phyloP scores from a whole-genome alignment of 1,284 basidiomycete genomes.

The Puccinia brachypodii region DNA sequence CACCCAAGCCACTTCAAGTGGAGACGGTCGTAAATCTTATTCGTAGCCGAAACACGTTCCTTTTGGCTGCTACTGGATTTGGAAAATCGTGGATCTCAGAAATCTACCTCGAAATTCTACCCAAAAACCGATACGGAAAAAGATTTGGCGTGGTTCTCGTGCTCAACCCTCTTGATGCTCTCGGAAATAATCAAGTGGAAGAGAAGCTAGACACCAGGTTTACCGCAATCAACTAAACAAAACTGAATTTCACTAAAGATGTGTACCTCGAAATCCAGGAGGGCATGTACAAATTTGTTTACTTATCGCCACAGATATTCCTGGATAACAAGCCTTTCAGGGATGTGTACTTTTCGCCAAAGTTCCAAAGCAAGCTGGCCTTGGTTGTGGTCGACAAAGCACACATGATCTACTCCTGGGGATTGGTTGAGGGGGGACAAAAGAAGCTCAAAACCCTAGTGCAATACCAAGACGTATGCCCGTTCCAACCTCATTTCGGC shows the following conservation, averaged over 20 bases:
- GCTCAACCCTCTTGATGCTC: slow-evolving; percentile 3
- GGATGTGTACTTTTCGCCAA: neutral
- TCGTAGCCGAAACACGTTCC: neutral
- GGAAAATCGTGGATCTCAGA: slow-evolving; percentile 6
- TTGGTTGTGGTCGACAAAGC: slow-evolving; percentile 13
- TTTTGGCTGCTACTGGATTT: neutral
- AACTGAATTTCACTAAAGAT: neutral
- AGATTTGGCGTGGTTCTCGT: neutral
- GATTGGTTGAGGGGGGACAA: slow-evolving; percentile 12
- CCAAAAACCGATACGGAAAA: neutral
- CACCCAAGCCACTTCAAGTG: neutral
- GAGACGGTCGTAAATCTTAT: neutral
- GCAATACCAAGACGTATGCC: neutral
- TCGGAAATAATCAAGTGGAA: slow-evolving; percentile 1
- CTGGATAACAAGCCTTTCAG: slow-evolving; percentile 1
- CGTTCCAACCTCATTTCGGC: slow-evolving; percentile 1
- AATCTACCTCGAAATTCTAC: neutral
- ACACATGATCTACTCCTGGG: slow-evolving; percentile 13
- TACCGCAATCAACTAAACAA: slow-evolving; percentile 3
- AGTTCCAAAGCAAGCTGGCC: slow-evolving; percentile 7
- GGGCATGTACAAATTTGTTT: neutral
- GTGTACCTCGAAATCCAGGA: neutral
- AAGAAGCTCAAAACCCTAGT: slow-evolving; percentile 9
- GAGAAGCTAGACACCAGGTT: slow-evolving; percentile 1
- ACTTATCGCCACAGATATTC: slow-evolving; percentile 3